These are phyloP conservation scores for Rhodotorula diobovata DNA, from an alignment of 768 basidiomycete genomes.

Conservation along the genomic window DNA sequence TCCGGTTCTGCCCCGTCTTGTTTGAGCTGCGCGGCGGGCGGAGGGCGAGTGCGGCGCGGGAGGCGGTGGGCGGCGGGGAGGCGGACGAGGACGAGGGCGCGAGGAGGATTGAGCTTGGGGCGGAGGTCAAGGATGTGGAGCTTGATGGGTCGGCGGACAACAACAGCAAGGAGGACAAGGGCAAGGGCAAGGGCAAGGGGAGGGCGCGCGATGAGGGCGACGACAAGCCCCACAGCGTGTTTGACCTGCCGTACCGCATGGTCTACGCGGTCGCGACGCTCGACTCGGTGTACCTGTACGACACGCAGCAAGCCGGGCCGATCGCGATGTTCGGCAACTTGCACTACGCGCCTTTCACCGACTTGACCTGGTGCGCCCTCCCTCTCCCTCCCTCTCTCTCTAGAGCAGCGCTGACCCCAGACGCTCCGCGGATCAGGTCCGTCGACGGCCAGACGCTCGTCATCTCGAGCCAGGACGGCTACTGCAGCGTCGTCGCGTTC, in stretches of 20 bases:
- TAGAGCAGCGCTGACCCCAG: background rate
- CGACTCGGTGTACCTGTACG: constrained; percentile 90
- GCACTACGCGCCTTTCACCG: constrained; percentile 97
- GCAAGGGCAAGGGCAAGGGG: constrained; percentile 25
- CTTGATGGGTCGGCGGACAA: constrained; percentile 58
- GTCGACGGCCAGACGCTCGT: constrained; percentile 90
- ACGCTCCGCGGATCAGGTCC: constrained; percentile 60
- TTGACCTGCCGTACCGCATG: constrained; percentile 88
- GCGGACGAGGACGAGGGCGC: constrained; percentile 38
- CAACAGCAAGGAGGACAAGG: background rate
- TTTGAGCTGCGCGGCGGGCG: constrained; percentile 64
- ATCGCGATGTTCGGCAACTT: constrained; percentile 86
- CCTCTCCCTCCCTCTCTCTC: constrained; percentile 9
- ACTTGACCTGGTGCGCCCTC: constrained; percentile 77
- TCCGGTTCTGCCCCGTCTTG: constrained; percentile 85
- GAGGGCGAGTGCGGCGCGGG: background rate
- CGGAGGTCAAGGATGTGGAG: constrained; percentile 49
- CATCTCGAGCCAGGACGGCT: constrained; percentile 88
- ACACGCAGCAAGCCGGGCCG: constrained; percentile 91
- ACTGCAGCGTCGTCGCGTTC: constrained; percentile 90
- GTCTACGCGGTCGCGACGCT: constrained; percentile 92
- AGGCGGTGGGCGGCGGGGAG: constrained; percentile 47
- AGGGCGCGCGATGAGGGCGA: too few relatives aligned
- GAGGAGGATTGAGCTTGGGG: constrained; percentile 8
- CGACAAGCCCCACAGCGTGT: constrained; percentile 57